Percentiles rank a stretch among this genome's conserved stretches.
Conservation (phyloP, 345 rosid genomes). For the Cardamine resedifolia region DNA sequence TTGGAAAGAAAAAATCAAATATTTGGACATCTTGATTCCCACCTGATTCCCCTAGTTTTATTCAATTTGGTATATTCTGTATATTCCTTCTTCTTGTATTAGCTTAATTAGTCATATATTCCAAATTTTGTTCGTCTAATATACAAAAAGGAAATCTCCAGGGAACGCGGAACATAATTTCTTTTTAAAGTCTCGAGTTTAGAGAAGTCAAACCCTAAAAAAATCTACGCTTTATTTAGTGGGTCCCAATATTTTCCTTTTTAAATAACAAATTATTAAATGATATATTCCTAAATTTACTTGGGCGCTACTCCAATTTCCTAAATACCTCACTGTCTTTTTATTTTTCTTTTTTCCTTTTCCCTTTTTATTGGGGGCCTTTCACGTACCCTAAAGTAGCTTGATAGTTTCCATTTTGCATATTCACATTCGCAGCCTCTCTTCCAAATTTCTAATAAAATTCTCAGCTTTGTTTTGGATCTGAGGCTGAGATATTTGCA, state of each 20-base stretch:
- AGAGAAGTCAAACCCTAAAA: slow-evolving; percentile 6
- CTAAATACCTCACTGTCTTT: slow-evolving; percentile 21
- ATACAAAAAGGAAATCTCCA: background rate
- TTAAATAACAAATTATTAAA: background rate
- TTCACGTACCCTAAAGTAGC: slow-evolving; percentile 26
- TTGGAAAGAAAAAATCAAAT: background rate
- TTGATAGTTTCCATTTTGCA: slow-evolving; percentile 14
- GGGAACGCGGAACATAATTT: slow-evolving; percentile 4
- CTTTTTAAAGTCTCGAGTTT: background rate
- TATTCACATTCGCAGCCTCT: slow-evolving; percentile 28
- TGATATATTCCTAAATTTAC: slow-evolving; percentile 25
- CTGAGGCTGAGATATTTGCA: background rate
- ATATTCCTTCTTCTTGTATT: background rate
- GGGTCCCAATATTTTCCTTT: background rate
- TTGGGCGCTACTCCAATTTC: slow-evolving; percentile 39
- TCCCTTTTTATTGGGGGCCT: background rate
- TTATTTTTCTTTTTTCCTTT: background rate
- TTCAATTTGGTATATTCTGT: no score
- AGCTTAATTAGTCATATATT: background rate
- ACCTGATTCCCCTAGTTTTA: background rate
- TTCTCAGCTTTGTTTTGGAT: slow-evolving; percentile 19
- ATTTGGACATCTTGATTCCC: background rate
- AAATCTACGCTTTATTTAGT: background rate
- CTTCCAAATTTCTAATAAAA: slow-evolving; percentile 2
- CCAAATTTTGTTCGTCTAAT: no score